Evolutionary conservation across 768 basidiomycete genomes (phyloP), one percentile per base, ranked within the genome.

Genomic region (Boletus huronensis): DNA sequence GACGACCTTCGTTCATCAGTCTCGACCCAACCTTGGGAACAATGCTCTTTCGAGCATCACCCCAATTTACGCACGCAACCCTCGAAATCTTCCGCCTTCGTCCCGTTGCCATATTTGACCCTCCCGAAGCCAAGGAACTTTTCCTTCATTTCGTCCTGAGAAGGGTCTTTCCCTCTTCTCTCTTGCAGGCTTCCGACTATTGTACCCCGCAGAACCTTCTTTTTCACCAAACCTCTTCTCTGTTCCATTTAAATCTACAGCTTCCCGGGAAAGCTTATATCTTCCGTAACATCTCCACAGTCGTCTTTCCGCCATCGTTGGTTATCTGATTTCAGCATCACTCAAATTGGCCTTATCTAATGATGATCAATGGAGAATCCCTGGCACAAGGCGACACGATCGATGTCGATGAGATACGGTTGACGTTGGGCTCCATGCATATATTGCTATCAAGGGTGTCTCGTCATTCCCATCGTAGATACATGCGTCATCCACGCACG

Each of bases 321-420:
- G 34, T 44, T 46, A 38, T 47, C 48, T 51, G 26, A 47, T 52
- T 31, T 19, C 11, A 36, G 39, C 17, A 51, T 44, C 23, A 23
- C 39, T 56, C 19, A 9, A 42, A 44, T n/a, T 8, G 10, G 34
- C 29, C 48, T 50, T 53, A 54, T 64, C 59, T 48, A 34, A 45
- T 51, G 44, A 56, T 59, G 43, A 60, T 63, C 48, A 50, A 39
- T 53, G 46, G 53, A 7, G 42, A 40, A 52, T 55, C 57, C 19
- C 25, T 5, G 7, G 8, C 26, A 34, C 40, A 32, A 14, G 21
- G 28, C 14, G 5, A 5, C 19, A 21, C 31, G 19, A 55, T 51
- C 49, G 42, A 21, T 25, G 23, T 51, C 49, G 42, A 21, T 25
- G 23, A 29, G 26, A 17, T 21, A 31, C 21, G 14, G 42, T 31